Evolutionary conservation across 768 basidiomycete species (phyloP), one percentile per base, ranked within the genome.

Genomic region (Xerocomellus dryophilus): DNA sequence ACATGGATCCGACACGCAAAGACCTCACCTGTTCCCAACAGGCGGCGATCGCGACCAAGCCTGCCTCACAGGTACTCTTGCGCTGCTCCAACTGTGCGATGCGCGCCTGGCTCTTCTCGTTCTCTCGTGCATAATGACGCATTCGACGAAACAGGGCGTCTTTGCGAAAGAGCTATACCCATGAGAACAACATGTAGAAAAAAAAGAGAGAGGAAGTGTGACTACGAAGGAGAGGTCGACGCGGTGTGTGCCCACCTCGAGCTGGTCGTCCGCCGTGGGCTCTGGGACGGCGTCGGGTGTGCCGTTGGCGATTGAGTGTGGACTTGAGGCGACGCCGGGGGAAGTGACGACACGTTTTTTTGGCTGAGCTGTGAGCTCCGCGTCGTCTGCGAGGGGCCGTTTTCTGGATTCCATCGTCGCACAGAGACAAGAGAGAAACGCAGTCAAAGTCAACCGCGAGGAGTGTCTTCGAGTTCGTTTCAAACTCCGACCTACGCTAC

Each of bases 61-160:
- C 83, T 3, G 84, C 83, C 66, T 91, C 86, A 61, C 83, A 86
- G 18, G 79, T 81, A 47, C 71, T 76, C 67, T 84, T 85, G 59
- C 83, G 78, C 54, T 76, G 76, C 66, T 90, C 86, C 29, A 93
- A 68, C 59, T 85, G 80, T 42, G 77, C 76, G 48, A 90, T 81
- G 51, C 80, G 80, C 61, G 72, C 67, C 64, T 81, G 77, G 56
- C 80, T 81, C 41, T 87, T 81, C 58, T 86, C 82, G 69, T 84
- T 76, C 74, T 90, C 85, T 56, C 88, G 81, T 51, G 84, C 82
- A 69, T 93, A 92, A 63, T 91, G 82, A 63, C 78, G 84, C 90
- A 93, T 92, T 54, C 88, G 78, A 38, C 91, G 80, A 70, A 83
- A 93, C 46, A 93, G 84, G 40, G 91, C 91, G 62, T 90, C 89